phyloP scores from a whole-genome alignment of 805 yeast genomes.

The Wickerhamiella spandovensis region DNA sequence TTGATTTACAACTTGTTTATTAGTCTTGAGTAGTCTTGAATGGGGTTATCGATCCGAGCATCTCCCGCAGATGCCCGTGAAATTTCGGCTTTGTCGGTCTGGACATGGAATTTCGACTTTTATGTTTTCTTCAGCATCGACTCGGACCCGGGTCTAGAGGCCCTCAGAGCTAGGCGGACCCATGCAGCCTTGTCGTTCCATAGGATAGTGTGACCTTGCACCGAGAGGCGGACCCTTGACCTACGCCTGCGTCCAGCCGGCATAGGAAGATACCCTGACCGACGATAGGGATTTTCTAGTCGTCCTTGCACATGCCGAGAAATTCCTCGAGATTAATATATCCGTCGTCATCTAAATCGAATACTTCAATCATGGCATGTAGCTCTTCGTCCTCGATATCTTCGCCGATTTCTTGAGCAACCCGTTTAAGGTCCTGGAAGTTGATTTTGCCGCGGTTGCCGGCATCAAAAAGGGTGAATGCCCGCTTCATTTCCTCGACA shows the following conservation, averaged over 20 bases:
- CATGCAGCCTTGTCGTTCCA: background rate
- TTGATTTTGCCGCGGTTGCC: constrained; percentile 75
- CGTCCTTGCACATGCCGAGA: constrained; percentile 3
- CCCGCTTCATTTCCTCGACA: constrained; percentile 76
- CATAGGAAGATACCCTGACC: background rate
- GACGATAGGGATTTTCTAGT: background rate
- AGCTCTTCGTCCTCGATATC: constrained; percentile 83
- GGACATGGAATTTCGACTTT: background rate
- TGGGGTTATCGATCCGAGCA: no score
- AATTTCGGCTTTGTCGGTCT: background rate
- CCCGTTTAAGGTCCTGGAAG: constrained; percentile 60
- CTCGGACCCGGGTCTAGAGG: background rate
- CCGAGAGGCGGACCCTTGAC: background rate
- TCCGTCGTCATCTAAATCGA: constrained; percentile 92
- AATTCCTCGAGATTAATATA: constrained; percentile 40
- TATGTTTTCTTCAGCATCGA: background rate
- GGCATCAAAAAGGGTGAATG: constrained; percentile 60
- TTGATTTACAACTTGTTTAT: no score
- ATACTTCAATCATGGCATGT: constrained; percentile 94
- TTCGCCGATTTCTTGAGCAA: constrained; percentile 88
- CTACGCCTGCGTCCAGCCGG: background rate
- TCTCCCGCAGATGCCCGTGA: no score
- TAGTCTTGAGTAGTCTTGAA: no score
- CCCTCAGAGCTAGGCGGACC: background rate
- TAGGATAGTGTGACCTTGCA: background rate